phyloP scores from a whole-genome alignment of 1,139 yeast genomes.

The Geotrichum carabidarum region DNA sequence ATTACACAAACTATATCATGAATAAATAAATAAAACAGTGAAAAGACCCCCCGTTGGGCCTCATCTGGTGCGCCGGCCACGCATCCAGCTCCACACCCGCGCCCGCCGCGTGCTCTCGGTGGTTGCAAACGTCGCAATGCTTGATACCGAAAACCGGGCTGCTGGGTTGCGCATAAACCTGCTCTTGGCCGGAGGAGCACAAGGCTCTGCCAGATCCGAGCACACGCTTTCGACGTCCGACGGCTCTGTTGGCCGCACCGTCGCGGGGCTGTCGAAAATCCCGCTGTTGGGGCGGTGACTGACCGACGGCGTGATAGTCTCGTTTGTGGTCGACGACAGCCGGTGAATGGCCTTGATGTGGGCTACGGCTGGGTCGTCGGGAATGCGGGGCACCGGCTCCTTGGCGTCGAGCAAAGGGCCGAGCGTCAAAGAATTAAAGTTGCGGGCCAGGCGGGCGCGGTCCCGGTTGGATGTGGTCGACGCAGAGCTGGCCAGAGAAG shows the following conservation, averaged over 20 bases:
- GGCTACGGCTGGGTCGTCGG: not conserved
- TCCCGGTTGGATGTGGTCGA: conserved; percentile 19
- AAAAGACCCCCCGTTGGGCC: too few relatives aligned
- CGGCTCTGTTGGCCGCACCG: not conserved
- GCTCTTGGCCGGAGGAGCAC: not conserved
- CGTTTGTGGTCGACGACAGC: conserved; percentile 15
- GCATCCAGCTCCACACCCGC: conserved; percentile 14
- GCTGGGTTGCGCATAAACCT: not conserved
- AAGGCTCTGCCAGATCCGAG: not conserved
- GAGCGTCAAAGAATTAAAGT: conserved; percentile 20
- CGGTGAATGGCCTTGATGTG: conserved; percentile 7
- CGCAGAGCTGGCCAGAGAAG: conserved; percentile 16
- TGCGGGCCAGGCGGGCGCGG: conserved; percentile 22
- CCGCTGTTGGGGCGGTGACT: conserved; percentile 2
- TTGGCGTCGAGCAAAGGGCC: conserved; percentile 4
- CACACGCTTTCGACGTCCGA: not conserved
- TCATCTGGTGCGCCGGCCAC: not conserved
- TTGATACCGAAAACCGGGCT: conserved; percentile 10
- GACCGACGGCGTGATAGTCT: conserved; percentile 16
- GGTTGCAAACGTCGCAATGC: conserved; percentile 10
- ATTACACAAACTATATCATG: not conserved
- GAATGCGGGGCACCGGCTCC: not conserved
- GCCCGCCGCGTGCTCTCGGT: not conserved
- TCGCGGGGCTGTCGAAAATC: conserved; percentile 4
- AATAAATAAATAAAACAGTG: not conserved